These are phyloP conservation scores for Pleoardoris graminearum DNA, from an alignment of 2,329 filamentous ascomycete genomes.

Conservation along the genomic window DNA sequence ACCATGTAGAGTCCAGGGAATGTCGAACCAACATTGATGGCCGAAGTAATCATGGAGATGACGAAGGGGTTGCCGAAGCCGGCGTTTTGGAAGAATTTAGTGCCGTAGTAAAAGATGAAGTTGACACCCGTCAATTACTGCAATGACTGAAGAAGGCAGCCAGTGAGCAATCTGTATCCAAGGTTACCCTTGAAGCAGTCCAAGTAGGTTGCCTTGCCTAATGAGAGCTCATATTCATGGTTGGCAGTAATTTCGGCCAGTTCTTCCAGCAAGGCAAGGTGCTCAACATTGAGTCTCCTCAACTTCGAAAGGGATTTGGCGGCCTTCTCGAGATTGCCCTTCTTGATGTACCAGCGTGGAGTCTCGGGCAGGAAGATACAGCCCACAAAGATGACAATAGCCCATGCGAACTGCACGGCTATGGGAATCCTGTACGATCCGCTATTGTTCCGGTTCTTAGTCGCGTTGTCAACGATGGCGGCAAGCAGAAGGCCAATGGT, in stretches of 20 bases:
- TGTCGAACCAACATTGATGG: slow-evolving; percentile 77
- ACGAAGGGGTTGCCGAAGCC: slow-evolving; percentile 59
- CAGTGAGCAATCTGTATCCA: slow-evolving; percentile 69
- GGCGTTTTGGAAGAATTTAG: slow-evolving; percentile 47
- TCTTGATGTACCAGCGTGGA: slow-evolving; percentile 71
- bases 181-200: slow-evolving; percentile 53
- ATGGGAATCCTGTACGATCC: slow-evolving; percentile 77
- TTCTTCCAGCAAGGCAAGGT: slow-evolving; percentile 64
- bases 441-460: slow-evolving; percentile 58
- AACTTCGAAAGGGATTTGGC: slow-evolving; percentile 65
- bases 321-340: slow-evolving; percentile 63
- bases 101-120: slow-evolving; percentile 51
- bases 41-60: slow-evolving; percentile 73
- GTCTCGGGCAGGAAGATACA: slow-evolving; percentile 72
- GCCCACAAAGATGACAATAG: slow-evolving; percentile 66
- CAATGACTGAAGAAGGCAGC: slow-evolving; percentile 74
- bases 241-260: slow-evolving; percentile 67
- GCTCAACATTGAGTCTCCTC: slow-evolving; percentile 62
- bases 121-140: slow-evolving; percentile 68
- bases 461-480: slow-evolving; percentile 67
- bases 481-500: slow-evolving; percentile 72
- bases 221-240: slow-evolving; percentile 72
- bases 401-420: slow-evolving; percentile 74
- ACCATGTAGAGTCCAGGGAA: slow-evolving; percentile 76
- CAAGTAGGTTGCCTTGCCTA: slow-evolving; percentile 52